Base-by-base conservation (phyloP, 2,329 filamentous ascomycete species). In the Ophiostoma sp. region DNA sequence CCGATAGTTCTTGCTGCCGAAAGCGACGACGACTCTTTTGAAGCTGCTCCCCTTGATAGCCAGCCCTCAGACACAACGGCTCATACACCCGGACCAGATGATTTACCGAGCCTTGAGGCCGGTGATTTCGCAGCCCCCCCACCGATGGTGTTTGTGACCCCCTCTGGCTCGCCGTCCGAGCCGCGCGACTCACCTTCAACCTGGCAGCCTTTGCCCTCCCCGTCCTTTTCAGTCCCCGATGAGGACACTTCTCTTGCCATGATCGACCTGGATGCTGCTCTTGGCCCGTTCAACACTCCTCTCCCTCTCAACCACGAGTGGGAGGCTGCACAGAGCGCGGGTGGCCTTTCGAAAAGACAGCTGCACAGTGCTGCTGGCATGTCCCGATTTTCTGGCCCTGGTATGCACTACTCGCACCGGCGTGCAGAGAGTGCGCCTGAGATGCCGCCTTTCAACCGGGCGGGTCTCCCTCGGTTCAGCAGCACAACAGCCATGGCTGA, bases 221-320 rank as follows among this genome's bases (percentile, higher is more conserved):
- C 71, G 3, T 65, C 69, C 2, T 40, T 67, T 18, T 74, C 73
- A 70, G 78, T 73, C 58, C 77, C 77, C 2, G 82, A 86, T 8
- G 86, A 88, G 64, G 91, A 96, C 69, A 77, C 85, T 3, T 84
- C 89, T 66, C 91, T 88, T 74, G 89, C 91, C 7, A 89, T 97
- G 77, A 96, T 99, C 71, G 95, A 99, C 77, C 81, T 99, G 58
- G 95, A 99, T 79, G 94, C 93, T 18, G 95, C 94, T 40, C 83
- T 98, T 1, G 93, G 93, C 1, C 93, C 94, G 0, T 96, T 97
- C 78, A 95, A 96, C 74, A 96, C 93, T 0, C 90, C 91, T 40
- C 80, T 87, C 1, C 81, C 81, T 44, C 82, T 82, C 11, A 88
- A 87, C 69, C 80, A 85, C 2, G 87, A 88, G 70, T 90, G 88